Conservation (phyloP, 768 basidiomycete species). For the Termitomyces sp. region DNA sequence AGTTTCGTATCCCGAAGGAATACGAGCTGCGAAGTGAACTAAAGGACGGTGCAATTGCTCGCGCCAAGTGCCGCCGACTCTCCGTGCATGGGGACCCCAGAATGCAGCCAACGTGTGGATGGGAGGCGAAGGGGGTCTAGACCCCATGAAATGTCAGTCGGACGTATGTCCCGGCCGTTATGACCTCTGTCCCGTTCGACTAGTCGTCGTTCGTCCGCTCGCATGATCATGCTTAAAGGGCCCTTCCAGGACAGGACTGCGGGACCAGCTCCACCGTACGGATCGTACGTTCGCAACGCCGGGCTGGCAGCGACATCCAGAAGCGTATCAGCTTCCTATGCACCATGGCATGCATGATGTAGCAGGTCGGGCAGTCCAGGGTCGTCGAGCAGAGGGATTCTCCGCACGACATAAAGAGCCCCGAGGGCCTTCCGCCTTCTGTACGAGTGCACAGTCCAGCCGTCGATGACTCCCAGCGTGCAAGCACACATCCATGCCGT, state of each 20-base stretch:
- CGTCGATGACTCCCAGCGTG: slow-evolving; percentile 7
- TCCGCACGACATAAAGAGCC: background rate
- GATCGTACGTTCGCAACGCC: background rate
- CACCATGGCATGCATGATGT: background rate
- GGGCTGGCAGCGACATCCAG: background rate
- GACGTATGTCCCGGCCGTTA: no score
- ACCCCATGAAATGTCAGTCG: background rate
- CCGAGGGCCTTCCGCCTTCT: background rate
- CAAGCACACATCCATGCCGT: slow-evolving; percentile 16
- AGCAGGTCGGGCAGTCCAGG: background rate
- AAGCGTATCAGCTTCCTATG: background rate
- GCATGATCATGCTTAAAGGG: no score
- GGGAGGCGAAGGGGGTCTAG: background rate
- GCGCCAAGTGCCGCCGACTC: slow-evolving; percentile 8
- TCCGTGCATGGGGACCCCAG: slow-evolving; percentile 16
- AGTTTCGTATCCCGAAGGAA: slow-evolving; percentile 36
- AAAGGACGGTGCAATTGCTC: slow-evolving; percentile 38
- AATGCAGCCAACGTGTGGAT: background rate
- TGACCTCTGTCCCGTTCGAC: no score
- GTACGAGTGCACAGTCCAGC: background rate
- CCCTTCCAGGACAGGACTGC: no score
- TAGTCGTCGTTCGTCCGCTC: no score
- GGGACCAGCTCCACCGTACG: background rate
- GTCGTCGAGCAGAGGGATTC: background rate
- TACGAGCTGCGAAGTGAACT: slow-evolving; percentile 69